Base-by-base conservation (phyloP, 331 rosid genomes). In the Malus hybrid region DNA sequence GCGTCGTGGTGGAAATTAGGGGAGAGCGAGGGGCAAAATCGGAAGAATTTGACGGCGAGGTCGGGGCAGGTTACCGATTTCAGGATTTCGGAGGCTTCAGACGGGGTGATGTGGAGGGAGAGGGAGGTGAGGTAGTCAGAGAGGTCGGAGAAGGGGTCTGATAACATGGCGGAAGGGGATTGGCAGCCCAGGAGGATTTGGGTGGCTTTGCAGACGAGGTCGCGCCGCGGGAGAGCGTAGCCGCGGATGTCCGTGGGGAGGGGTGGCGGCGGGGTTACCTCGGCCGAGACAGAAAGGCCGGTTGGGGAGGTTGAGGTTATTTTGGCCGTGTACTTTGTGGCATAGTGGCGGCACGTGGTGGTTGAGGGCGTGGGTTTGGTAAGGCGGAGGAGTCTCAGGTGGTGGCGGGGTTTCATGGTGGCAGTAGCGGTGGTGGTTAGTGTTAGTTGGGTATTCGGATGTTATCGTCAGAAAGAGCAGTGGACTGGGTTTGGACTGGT, bases 241-340 rank as follows among this genome's bases (percentile, higher is more conserved):
- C 99, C 99, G 55, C 90, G 85, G 6, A 67, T 5, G 79, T 92
- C 97, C 19, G 82, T 56, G 48, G 97, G 92, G 69, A 81, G 91
- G 1, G 93, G 85, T 3, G 81, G 81, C 0, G 88, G 91, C 0
- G 87, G 79, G 16, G 89, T 81, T 39, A 94, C 97, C 81, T 87
- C 92, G 19, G 86, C 99, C 6, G 93, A 86, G 11, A 94, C 79
- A 29, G 91, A 87, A 22, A 88, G 88, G 0, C 99, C 97, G 0
- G 88, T 86, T 4, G 92, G 79, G 55, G 96, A 87, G 18, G 89
- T 62, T 27, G 97, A 88, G 60, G 88, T 90, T 61, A 94, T 83
- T 68, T 87, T 94, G 20, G 99, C 99, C 0, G 97, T 94, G 87
- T 92, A 94, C 74, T 86, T 90, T 0, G 97, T 94, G 80, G 86